phyloP scores from a whole-genome alignment of 306 rosid species.

The Trifolium dubium region DNA sequence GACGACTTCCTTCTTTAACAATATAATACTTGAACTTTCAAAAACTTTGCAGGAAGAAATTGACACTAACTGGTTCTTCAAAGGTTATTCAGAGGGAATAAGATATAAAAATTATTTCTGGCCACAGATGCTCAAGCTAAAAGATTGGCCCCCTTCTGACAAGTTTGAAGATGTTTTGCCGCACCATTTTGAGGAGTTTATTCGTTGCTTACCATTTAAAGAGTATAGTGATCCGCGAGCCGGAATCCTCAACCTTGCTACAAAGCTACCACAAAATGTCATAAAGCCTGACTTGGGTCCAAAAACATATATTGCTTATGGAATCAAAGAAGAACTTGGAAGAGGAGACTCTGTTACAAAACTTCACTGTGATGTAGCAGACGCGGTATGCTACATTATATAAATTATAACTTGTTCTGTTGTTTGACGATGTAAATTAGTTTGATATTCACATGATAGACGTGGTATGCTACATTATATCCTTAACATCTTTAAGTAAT shows the following conservation, averaged over 20 bases:
- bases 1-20: too few species aligned
- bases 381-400: slow-evolving; percentile 61
- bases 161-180: slow-evolving; percentile 77
- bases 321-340: slow-evolving; percentile 73
- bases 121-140: slow-evolving; percentile 87
- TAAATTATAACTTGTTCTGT: not conserved
- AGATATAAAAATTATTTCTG: slow-evolving; percentile 55
- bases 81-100: slow-evolving; percentile 70
- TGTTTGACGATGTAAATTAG: too few species aligned
- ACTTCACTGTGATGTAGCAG: slow-evolving; percentile 85
- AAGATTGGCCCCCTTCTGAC: slow-evolving; percentile 93
- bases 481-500: not conserved
- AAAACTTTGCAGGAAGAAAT: slow-evolving; percentile 65
- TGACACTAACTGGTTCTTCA: slow-evolving; percentile 58
- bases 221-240: slow-evolving; percentile 72
- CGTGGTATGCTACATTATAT: too few species aligned
- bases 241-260: slow-evolving; percentile 81
- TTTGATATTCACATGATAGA: too few species aligned
- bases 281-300: slow-evolving; percentile 88
- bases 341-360: slow-evolving; percentile 88
- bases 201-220: slow-evolving; percentile 70
- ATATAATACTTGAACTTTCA: too few species aligned
- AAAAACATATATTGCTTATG: slow-evolving; percentile 81
- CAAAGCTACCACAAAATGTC: slow-evolving; percentile 66
- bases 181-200: slow-evolving; percentile 81